Evolutionary conservation across 805 yeast genomes (phyloP), one percentile per base, ranked within the genome.

Genomic region (Pichia cephalocereana): DNA sequence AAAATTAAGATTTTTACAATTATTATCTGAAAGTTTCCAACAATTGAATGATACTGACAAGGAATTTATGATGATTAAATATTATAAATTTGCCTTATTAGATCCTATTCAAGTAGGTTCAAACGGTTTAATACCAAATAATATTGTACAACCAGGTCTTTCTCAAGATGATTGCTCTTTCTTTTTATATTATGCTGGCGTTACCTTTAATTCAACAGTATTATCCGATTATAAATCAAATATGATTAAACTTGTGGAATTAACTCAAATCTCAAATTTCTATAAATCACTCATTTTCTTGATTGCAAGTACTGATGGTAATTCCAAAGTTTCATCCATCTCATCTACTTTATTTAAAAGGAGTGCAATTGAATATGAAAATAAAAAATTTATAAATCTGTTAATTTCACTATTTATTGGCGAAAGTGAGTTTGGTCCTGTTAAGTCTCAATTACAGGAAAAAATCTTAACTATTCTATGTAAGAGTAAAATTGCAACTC

Each of bases 151-250:
- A 49, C 88, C 91, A 0, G 96, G 96, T 0, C 64, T 89, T 45
- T 69, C 82, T 14, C 61, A 70, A 0, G 59, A 60, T 0, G 88
- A 83, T 40, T 73, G 76, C 18, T 61, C 76, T 0, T 86, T 82
- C 55, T 77, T 87, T 55, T 82, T 87, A 0, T 73, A 71, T 46
- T 77, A 77, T 52, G 87, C 91, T 3, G 91, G 90, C 28, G 76
- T 80, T 0, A 62, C 75, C 0, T 80, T 76, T 57, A 76, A 76
- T 46, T 66, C 69, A 7, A 71, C 70, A 0, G 78, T 75, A 18
- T 62, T 86, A 40, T 53, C 65, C 1, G 55, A 49, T 7, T 70
- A 67, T 44, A 79, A 75, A 51, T 52, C 48, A 7, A 68, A 72
- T 11, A 66, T 77, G 1, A 43, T 76, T 51, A 55, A 71, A 55